phyloP scores from a whole-genome alignment of 2,329 filamentous ascomycete genomes.

The Daldinia sp. region DNA sequence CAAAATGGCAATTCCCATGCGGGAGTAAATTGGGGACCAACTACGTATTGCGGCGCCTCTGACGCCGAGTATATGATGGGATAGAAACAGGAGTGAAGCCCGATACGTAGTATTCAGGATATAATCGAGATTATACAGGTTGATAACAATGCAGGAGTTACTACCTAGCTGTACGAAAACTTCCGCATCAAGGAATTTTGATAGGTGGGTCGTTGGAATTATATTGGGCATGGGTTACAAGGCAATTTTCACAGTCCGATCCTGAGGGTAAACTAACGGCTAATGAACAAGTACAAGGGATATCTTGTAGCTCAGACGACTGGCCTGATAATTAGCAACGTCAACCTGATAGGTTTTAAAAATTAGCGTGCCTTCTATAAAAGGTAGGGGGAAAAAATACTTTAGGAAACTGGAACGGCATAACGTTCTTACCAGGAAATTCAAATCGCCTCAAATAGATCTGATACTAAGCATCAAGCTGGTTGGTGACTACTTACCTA shows the following conservation, averaged over 20 bases:
- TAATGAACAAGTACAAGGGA: constrained; percentile 21
- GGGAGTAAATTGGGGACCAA: constrained; percentile 19
- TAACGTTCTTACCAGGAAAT: constrained; percentile 25
- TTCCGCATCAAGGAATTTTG: constrained; percentile 20
- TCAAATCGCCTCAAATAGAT: constrained; percentile 7
- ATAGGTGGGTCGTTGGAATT: constrained; percentile 17
- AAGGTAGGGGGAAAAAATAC: neutral
- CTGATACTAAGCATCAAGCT: constrained; percentile 5
- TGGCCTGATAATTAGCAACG: constrained; percentile 2
- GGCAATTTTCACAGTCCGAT: constrained; percentile 20
- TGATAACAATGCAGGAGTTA: constrained; percentile 9
- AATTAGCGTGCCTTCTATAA: neutral
- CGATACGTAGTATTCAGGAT: constrained; percentile 5
- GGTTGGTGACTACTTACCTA: constrained; percentile 16
- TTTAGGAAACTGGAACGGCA: constrained; percentile 5
- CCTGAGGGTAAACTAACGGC: constrained; percentile 29
- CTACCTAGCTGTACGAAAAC: constrained; percentile 18
- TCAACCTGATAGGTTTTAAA: constrained; percentile 3
- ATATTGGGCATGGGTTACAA: constrained; percentile 19
- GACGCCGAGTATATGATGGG: constrained; percentile 11
- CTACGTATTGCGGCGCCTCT: constrained; percentile 15
- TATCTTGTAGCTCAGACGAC: constrained; percentile 11
- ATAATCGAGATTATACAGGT: constrained; percentile 18
- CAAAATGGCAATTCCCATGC: constrained; percentile 23
- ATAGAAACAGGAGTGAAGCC: constrained; percentile 1